A percentile compares a stretch with the other conserved stretches of the same genome.
These are phyloP conservation scores for Claviceps capensis DNA, from an alignment of 2,329 filamentous ascomycete species.

Conservation along the genomic window DNA sequence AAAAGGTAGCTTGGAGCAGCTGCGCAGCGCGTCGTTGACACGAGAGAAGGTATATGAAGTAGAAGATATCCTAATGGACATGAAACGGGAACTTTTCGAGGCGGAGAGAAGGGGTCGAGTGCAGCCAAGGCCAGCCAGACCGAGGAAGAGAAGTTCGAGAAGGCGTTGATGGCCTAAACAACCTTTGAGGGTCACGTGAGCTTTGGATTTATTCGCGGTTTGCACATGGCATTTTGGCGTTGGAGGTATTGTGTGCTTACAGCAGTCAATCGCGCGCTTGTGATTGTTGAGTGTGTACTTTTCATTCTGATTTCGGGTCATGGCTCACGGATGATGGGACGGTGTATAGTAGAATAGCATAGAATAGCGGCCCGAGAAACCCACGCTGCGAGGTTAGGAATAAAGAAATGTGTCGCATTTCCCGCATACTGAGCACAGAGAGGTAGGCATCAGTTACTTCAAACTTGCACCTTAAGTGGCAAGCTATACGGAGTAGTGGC, in stretches of 20 bases:
- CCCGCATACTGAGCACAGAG: no score
- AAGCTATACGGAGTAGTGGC: no score
- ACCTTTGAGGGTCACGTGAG: not conserved
- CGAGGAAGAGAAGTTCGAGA: constrained; percentile 10
- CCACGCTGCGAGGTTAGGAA: not conserved
- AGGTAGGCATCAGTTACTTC: no score
- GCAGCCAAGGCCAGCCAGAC: constrained; percentile 7
- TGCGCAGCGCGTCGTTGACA: constrained; percentile 46
- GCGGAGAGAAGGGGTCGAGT: constrained; percentile 44
- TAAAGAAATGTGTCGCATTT: not conserved
- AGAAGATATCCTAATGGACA: constrained; percentile 68
- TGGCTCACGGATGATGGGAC: not conserved
- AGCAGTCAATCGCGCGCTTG: not conserved
- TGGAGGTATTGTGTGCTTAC: not conserved
- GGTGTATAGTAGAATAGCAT: not conserved
- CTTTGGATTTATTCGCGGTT: not conserved
- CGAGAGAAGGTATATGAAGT: constrained; percentile 54
- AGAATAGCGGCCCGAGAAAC: not conserved
- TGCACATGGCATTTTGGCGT: not conserved
- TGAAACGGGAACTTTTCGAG: constrained; percentile 59
- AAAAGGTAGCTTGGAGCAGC: constrained; percentile 34
- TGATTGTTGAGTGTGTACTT: not conserved
- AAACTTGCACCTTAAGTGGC: no score
- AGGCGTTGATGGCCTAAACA: not conserved
- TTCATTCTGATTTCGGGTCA: not conserved